These are phyloP conservation scores for Ascochyta viciae-villosae DNA, from an alignment of 2,329 filamentous ascomycete species.

Conservation along the genomic window DNA sequence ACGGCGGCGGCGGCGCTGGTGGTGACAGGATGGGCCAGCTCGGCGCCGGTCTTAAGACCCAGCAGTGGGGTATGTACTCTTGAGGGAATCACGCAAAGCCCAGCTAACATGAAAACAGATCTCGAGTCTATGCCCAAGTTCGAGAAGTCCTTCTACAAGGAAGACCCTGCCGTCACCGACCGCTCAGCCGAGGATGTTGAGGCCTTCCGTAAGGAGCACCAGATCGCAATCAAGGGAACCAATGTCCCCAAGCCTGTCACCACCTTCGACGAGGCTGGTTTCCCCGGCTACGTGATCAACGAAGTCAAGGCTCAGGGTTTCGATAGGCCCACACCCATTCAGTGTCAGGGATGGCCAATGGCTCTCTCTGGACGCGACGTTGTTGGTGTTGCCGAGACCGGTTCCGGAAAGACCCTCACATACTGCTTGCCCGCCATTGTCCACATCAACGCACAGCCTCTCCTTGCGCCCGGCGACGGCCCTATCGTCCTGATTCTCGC, in stretches of 20 bases:
- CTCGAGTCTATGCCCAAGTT: conserved; percentile 85
- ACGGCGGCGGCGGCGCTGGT: conserved; percentile 55
- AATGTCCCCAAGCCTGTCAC: conserved; percentile 93
- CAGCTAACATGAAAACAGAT: conserved; percentile 63
- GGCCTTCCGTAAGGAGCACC: conserved; percentile 82
- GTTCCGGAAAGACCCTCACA: conserved; percentile 97
- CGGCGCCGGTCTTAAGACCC: conserved; percentile 84
- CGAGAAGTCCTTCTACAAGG: conserved; percentile 99
- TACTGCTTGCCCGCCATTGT: conserved; percentile 98
- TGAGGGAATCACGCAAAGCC: not conserved
- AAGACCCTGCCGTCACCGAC: conserved; percentile 77
- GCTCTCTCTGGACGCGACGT: conserved; percentile 97
- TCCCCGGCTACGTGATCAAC: conserved; percentile 95
- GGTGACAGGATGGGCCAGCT: conserved; percentile 95
- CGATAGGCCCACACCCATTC: conserved; percentile 89
- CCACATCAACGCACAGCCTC: conserved; percentile 98
- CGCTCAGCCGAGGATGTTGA: conserved; percentile 83
- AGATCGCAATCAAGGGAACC: conserved; percentile 81
- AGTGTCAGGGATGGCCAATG: conserved; percentile 99
- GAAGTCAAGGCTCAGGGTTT: conserved; percentile 99
- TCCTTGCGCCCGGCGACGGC: conserved; percentile 91
- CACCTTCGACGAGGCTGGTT: conserved; percentile 96
- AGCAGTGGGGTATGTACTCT: conserved; percentile 79
- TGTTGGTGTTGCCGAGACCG: conserved; percentile 98
- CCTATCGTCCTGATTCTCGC: conserved; percentile 96